Evolutionary conservation across 208 protist genomes (phyloP).

Genomic region (Crithidia thermophila): DNA sequence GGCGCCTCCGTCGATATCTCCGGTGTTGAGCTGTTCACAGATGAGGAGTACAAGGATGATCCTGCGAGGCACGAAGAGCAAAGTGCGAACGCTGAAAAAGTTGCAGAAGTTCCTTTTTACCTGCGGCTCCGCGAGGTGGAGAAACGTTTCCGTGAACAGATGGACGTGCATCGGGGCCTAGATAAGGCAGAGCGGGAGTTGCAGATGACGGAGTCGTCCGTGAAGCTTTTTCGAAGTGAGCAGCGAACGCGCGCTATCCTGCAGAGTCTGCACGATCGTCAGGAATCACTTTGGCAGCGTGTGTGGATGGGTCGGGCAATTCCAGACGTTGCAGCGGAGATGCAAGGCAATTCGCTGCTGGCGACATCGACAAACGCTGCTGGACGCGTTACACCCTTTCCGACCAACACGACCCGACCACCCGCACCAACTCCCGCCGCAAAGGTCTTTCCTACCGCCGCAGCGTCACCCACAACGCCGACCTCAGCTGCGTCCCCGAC

Average conservation of each 20-base stretch:
- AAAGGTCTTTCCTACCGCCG: not conserved
- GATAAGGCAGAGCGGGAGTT: constrained; percentile 36
- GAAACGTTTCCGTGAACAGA: constrained; percentile 61
- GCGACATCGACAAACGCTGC: no score
- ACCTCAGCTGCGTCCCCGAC: constrained; percentile 10
- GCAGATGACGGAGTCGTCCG: constrained; percentile 28
- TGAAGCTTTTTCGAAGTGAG: constrained; percentile 40
- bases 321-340: not conserved
- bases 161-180: constrained; percentile 63
- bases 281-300: constrained; percentile 23
- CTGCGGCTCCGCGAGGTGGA: constrained; percentile 47
- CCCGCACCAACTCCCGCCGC: not conserved
- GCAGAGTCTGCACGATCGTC: constrained; percentile 23
- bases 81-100: not conserved
- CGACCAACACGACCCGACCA: not conserved
- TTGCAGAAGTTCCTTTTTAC: constrained; percentile 41
- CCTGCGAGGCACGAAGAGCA: not conserved
- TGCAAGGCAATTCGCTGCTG: no score
- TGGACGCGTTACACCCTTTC: not conserved
- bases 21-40: not conserved
- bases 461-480: not conserved
- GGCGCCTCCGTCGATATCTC: not conserved
- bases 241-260: constrained; percentile 37
- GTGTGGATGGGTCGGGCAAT: constrained; percentile 24
- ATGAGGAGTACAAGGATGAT: not conserved